Evolutionary conservation across 495 filamentous ascomycete genomes (phyloP), one percentile per base, ranked within the genome.

Genomic region (Polyplosphaeria fusca): DNA sequence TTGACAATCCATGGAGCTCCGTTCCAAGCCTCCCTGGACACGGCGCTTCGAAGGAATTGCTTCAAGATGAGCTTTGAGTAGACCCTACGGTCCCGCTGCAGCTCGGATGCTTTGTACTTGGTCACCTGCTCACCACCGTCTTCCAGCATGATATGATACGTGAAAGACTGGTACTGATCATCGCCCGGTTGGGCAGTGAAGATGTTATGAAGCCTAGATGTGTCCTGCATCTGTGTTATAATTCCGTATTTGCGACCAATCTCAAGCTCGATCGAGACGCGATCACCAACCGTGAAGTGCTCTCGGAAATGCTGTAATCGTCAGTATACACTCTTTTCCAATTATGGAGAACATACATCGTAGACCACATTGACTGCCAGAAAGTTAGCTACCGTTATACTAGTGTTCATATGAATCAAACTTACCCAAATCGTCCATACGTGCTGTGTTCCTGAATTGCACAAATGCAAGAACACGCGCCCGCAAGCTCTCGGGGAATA

Each of bases 1-100:
- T 96, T 97, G 19, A 97, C 91, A 30, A 95, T 69, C 93, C 93
- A 99, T 9, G 94, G 94, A 0, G 93, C 93, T 3, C 92, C 91
- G 39, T 81, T 88, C 92, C 92, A 97, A 0, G 91, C 80, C 63
- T 97, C 94, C 54, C 91, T 78, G 12, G 85, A 89, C 13, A 95
- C 86, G 5, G 89, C 93, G 72, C 95, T 91, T 66, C 96, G 95
- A 53, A 99, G 89, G 58, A 96, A 97, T 2, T 89, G 87, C 25
- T 91, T 84, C 47, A 99, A 76, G 70, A 95, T 89, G 41, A 91
- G 84, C 73, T 99, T 99, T 35, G 92, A 95, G 71, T 97, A 99
- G 4, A 89, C 82, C 64, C 91, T 95, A 23, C 89, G 84, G 63
- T 97, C 93, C 16, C 93, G 86, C 38, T 79, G 84, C 60, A 98